Evolutionary conservation across 2,329 filamentous ascomycete genomes (phyloP), one percentile per base, ranked within the genome.

Genomic region (Harringtonia aguacate): DNA sequence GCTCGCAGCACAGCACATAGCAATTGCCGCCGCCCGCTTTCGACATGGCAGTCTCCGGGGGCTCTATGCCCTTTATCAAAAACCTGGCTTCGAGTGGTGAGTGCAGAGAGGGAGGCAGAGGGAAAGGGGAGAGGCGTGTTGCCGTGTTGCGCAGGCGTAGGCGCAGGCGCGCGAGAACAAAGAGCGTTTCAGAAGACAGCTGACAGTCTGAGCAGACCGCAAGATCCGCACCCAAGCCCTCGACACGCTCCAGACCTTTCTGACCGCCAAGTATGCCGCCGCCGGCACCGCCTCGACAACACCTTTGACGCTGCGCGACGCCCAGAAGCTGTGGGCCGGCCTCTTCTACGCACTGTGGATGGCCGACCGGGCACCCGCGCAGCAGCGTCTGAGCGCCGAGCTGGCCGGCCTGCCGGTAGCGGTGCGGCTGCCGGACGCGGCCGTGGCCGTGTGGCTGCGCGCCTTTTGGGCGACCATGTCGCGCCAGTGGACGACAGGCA

Each of bases 301-400:
- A 21, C 76, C 46, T 21, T 77, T 95, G 48, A 67, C 76, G 17
- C 68, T 76, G 34, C 62, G 84, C 52, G 88, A 95, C 51, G 70
- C 86, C 40, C 70, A 90, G 48, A 95, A 95, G 68, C 75, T 97
- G 52, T 95, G 88, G 87, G 94, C 94, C 60, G 90, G 88, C 6
- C 76, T 97, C 18, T 95, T 92, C 70, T 95, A 88, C 72, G 83
- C 82, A 57, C 77, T 92, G 56, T 95, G 87, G 83, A 92, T 95
- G 81, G 87, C 83, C 62, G 89, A 95, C 70, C 85, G 88, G 39
- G 82, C 88, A 12, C 67, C 81, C n/a, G 81, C 85, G 3, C 90
- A 95, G 68, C 88, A 95, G 69, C 76, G 76, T 36, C 82, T 97
- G 37, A 84, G 85, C 53, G 67, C 72, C 52, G 81, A 89, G 49